Evolutionary conservation across 192 early-diverging fungal species (phyloP), one percentile per base, ranked within the genome.

Genomic region (Coemansia sp.): DNA sequence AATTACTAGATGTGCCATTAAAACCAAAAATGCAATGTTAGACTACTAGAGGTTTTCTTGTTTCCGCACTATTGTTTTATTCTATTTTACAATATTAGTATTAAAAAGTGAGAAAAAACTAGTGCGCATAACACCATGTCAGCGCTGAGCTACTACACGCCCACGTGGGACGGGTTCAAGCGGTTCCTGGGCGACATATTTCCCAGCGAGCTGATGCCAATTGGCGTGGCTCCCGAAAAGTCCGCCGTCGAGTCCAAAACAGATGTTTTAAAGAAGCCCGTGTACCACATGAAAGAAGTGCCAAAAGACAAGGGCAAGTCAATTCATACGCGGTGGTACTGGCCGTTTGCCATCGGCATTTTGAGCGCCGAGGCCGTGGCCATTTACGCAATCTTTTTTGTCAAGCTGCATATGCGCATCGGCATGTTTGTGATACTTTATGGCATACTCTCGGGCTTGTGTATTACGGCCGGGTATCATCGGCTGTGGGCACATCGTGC

Each of bases 381-480:
- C 8, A 19, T 94, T 4, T 94, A 93, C 66, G 90, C 91, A 49
- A 20, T 91, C 7, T 57, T 88, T 3, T 92, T 87, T 58, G 88
- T 90, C 39, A 84, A 93, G 61, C 93, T 88, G 78, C 66, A 87
- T 4, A 43, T 89, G n/a, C 32, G 83, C 2, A 94, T 86, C 64
- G 67, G 54, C 1, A 37, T 69, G 14, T 82, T 75, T 39, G 27
- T 75, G 73, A 27, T 73, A n/a, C 45, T 75, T 11, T 78, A 78
- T 53, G 93, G 93, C 65, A 87, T 86, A 55, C 64, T 86, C 47
- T 94, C 92, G 12, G 94, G 92, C 0, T 73, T 95, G 32, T 94
- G 95, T 38, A 90, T 94, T 61, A 94, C 92, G n/a, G 92, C 90
- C 41, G 92, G 92, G 43, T 92, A 94, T 71, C 92, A 94, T 70